These are phyloP conservation scores for Boletus sensibilis DNA, from an alignment of 768 basidiomycete genomes.

Conservation along the genomic window DNA sequence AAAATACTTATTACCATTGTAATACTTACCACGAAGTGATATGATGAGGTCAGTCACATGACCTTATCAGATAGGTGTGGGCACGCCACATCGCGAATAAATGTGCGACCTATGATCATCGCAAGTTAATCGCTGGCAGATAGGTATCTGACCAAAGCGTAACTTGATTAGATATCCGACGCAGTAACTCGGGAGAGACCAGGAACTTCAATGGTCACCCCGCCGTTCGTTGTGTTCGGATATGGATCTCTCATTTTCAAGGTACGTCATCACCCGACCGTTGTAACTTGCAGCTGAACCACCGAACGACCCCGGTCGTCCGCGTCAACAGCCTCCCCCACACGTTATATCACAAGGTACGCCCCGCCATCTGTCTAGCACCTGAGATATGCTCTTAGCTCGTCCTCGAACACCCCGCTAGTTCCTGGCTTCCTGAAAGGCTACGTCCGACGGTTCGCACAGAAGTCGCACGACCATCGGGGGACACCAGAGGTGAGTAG, in stretches of 20 bases:
- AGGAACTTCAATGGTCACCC: slow-evolving; percentile 6
- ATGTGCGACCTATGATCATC: neutral
- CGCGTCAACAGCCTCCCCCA: slow-evolving; percentile 72
- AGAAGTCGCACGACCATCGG: slow-evolving; percentile 89
- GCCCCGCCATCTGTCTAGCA: neutral
- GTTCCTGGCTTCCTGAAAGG: slow-evolving; percentile 86
- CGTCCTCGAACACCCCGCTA: slow-evolving; percentile 20
- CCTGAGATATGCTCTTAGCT: neutral
- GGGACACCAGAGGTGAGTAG: slow-evolving; percentile 77
- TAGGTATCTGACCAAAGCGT: neutral
- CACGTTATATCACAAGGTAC: slow-evolving; percentile 69
- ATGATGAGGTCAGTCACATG: too few relatives aligned
- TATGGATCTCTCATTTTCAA: slow-evolving; percentile 95
- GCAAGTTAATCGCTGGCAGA: neutral
- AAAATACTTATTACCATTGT: too few relatives aligned
- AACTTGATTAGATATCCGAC: neutral
- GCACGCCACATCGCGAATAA: too few relatives aligned
- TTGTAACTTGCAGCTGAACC: neutral
- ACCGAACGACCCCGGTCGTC: too few relatives aligned
- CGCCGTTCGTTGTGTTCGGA: slow-evolving; percentile 77
- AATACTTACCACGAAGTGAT: too few relatives aligned
- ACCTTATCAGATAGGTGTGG: neutral
- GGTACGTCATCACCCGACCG: slow-evolving; percentile 30
- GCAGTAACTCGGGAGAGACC: neutral
- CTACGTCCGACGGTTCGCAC: slow-evolving; percentile 87